Base-by-base conservation (phyloP, 2,329 filamentous ascomycete species). In the Aspergillus persii region DNA sequence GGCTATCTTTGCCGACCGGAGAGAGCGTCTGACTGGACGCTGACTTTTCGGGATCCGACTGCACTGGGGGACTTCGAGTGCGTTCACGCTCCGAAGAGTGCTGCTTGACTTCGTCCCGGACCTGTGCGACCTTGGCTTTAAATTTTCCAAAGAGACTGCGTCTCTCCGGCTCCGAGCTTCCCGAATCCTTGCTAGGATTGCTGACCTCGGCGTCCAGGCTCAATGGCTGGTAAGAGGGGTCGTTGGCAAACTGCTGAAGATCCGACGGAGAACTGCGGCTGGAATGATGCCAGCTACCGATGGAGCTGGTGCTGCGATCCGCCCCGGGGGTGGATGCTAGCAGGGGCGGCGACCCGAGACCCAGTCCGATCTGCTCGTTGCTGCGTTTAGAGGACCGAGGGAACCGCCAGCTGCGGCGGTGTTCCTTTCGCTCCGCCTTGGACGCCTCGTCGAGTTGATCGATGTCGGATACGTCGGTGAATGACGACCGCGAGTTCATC, bases 391-490 rank as follows among this genome's bases (percentile, higher is more conserved):
- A 65, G 1, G 77, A 72, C 3, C 76, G 83, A 23, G 87, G 87
- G 18, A 91, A 89, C 54, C 92, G 81, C 79, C 92, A 91, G 30
- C 89, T 86, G 59, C 83, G 86, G 69, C 88, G 89, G 74, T 87
- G 90, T 55, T 90, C 87, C 66, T 84, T 87, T 55, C 89, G 87
- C 12, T 85, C 80, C 48, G 75, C 73, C 3, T 82, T 81, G 39
- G 73, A 67, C 23, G 73, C 68, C 36, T 92, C 89, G 30, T 92
- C 90, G 8, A 83, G 74, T 61, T 89, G 87, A 62, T 96, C 92
- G 31, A 87, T 72, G 70, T 96, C 92, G 0, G 92, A 96, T 26
- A 88, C 86, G 65, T 96, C 92, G 27, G 94, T 95, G 63, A 87
- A 81, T 2, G 84, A 86, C 0, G 84, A 85, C 50, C 83, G 83